Conservation (phyloP, 148 eudicot genomes). For the Fagopyrum tataricum region DNA sequence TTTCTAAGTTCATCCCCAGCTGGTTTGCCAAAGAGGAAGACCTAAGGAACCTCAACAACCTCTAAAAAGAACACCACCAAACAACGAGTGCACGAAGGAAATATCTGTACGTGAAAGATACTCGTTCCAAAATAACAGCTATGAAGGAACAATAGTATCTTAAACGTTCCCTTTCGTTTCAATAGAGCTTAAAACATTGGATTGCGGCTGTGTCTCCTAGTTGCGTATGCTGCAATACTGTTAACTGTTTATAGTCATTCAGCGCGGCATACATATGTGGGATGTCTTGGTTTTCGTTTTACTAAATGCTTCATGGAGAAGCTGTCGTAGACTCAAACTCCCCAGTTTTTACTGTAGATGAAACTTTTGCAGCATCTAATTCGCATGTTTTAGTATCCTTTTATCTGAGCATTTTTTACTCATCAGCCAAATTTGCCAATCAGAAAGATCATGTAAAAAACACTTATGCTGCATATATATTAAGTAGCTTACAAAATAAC, state of each 20-base stretch:
- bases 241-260: background rate
- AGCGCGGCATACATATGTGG: background rate
- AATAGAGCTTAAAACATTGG: slow-evolving; percentile 10
- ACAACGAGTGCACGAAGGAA: background rate
- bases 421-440: background rate
- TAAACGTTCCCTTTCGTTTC: background rate
- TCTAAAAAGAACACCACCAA: background rate
- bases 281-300: background rate
- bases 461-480: no score
- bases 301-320: background rate
- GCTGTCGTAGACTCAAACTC: background rate
- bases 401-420: background rate
- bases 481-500: background rate
- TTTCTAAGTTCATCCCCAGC: slow-evolving; percentile 21
- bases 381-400: background rate
- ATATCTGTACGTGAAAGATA: background rate
- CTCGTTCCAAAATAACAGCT: slow-evolving; percentile 4
- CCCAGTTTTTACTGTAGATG: background rate
- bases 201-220: background rate
- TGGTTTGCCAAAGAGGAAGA: slow-evolving; percentile 26
- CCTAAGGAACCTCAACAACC: slow-evolving; percentile 14
- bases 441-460: no score
- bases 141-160: background rate
- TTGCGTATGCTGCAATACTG: background rate
- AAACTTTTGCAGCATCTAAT: slow-evolving; percentile 3